phyloP scores from a whole-genome alignment of 192 early-diverging fungal species.

The Backusella tarrabulga region DNA sequence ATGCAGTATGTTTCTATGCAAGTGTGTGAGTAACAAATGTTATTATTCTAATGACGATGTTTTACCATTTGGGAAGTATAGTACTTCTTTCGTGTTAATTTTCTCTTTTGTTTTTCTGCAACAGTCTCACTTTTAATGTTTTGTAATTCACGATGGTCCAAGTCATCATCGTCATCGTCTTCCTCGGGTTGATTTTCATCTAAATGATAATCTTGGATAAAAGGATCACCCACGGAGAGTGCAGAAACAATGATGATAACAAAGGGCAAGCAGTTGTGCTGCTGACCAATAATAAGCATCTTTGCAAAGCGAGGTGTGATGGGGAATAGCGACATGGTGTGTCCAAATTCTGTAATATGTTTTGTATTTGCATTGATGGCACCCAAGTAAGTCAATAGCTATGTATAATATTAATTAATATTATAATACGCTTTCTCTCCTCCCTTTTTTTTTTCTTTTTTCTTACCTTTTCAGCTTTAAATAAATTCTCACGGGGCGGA shows the following conservation, averaged over 20 bases:
- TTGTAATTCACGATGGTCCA: slow-evolving; percentile 50
- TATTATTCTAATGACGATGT: background rate
- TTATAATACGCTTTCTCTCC: too few species aligned
- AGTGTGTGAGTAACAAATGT: background rate
- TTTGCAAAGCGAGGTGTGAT: slow-evolving; percentile 88
- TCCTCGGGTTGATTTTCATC: slow-evolving; percentile 58
- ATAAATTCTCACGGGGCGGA: slow-evolving; percentile 70
- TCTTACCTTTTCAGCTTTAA: slow-evolving; percentile 69
- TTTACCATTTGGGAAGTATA: slow-evolving; percentile 64
- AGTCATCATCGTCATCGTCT: slow-evolving; percentile 33
- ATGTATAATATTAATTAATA: background rate
- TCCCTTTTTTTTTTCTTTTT: background rate
- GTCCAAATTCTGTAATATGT: slow-evolving; percentile 82
- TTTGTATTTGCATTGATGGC: slow-evolving; percentile 64
- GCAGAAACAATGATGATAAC: slow-evolving; percentile 90
- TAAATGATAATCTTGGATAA: slow-evolving; percentile 74
- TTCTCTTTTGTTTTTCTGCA: slow-evolving; percentile 58
- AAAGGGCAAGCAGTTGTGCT: slow-evolving; percentile 82
- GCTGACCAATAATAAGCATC: slow-evolving; percentile 89
- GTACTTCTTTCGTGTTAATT: slow-evolving; percentile 61
- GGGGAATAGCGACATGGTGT: slow-evolving; percentile 88
- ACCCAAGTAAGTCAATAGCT: slow-evolving; percentile 71
- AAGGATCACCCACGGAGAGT: slow-evolving; percentile 91
- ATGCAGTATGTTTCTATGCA: slow-evolving; percentile 63
- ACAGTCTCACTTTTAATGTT: slow-evolving; percentile 58